Evolutionary conservation across 139 green algal species (phyloP).

Genomic region (Gonium pectorale): DNA sequence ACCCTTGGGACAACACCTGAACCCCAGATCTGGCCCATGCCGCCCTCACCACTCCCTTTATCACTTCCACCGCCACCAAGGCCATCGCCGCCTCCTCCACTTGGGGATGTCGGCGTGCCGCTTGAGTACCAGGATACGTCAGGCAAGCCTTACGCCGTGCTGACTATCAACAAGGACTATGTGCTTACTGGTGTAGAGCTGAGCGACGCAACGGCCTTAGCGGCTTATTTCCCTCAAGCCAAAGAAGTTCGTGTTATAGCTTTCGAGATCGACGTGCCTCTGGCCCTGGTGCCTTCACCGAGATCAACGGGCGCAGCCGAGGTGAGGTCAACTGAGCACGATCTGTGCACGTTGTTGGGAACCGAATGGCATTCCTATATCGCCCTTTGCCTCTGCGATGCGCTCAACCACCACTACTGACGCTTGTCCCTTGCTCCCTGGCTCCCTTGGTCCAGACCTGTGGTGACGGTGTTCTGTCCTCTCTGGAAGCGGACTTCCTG

Average conservation of each 20-base stretch:
- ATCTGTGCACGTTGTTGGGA: too few species aligned
- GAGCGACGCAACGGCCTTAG: neutral
- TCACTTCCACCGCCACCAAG: neutral
- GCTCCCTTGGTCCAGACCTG: neutral
- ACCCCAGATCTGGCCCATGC: too few species aligned
- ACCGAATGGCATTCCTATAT: too few species aligned
- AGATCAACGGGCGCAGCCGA: too few species aligned
- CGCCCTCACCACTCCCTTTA: too few species aligned
- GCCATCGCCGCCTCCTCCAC: neutral
- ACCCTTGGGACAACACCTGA: too few species aligned
- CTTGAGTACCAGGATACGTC: neutral
- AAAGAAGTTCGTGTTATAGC: neutral
- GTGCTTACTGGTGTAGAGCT: constrained; percentile 15
- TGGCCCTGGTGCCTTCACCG: neutral
- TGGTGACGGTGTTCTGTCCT: neutral
- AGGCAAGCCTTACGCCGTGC: neutral
- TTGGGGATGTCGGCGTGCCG: neutral
- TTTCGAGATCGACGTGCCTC: neutral
- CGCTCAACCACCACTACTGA: too few species aligned
- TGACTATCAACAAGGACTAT: neutral
- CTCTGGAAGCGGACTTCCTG: neutral
- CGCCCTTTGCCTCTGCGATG: too few species aligned
- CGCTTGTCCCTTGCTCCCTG: neutral
- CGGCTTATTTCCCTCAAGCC: neutral
- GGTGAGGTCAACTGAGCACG: too few species aligned